Percentiles rank a stretch among this genome's conserved stretches.
phyloP scores from a whole-genome alignment of 495 filamentous ascomycete species.

The Delitschia confertaspora region DNA sequence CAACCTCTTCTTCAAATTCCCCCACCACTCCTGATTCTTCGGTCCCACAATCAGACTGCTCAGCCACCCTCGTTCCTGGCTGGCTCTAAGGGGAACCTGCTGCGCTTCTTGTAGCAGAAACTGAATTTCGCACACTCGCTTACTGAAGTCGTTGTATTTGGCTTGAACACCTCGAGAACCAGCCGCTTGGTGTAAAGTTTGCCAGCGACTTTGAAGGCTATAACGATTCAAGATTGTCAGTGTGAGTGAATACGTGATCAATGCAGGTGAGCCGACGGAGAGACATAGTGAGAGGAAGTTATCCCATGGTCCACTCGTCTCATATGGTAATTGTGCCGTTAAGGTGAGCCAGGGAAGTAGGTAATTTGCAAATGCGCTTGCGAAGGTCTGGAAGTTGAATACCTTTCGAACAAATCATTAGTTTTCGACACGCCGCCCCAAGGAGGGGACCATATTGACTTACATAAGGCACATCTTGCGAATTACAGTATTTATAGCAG shows the following conservation, averaged over 20 bases:
- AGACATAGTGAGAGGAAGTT: conserved; percentile 21
- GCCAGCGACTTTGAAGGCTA: conserved; percentile 12
- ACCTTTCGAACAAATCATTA: background rate
- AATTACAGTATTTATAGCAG: conserved; percentile 23
- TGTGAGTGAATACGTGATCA: conserved; percentile 25
- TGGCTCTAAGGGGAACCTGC: conserved; percentile 21
- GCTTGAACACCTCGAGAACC: conserved; percentile 3
- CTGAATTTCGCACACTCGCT: conserved; percentile 13
- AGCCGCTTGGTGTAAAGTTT: conserved; percentile 10
- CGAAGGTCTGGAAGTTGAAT: conserved; percentile 23
- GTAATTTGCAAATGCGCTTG: conserved; percentile 20
- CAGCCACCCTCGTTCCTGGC: conserved; percentile 19
- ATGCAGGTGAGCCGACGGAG: conserved; percentile 18
- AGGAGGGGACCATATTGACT: background rate
- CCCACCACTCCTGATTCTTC: conserved; percentile 21
- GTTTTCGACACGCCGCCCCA: background rate
- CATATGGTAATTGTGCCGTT: conserved; percentile 24
- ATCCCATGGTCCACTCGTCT: conserved; percentile 11
- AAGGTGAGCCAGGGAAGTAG: conserved; percentile 24
- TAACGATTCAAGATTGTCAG: conserved; percentile 27
- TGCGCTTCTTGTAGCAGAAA: conserved; percentile 26
- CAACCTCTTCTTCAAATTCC: conserved; percentile 9
- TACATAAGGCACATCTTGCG: conserved; percentile 18
- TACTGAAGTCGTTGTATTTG: conserved; percentile 10
- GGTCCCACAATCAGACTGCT: conserved; percentile 24